Base-by-base conservation (phyloP, 2,329 filamentous ascomycete genomes). In the Trichoderma aggressivum region DNA sequence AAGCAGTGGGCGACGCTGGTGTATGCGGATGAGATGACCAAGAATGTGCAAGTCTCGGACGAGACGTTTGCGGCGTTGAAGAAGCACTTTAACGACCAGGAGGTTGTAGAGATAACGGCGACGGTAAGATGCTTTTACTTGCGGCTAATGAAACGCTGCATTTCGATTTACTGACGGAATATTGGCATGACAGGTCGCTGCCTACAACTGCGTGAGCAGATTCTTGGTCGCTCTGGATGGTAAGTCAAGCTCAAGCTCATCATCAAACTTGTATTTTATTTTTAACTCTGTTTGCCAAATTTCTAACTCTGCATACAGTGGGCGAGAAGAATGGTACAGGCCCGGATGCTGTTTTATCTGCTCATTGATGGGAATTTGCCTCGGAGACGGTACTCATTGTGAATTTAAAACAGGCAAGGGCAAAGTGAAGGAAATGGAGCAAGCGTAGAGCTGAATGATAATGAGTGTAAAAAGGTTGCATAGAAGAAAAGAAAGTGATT, bases 1-100 rank as follows among this genome's bases (percentile, higher is more conserved):
- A 85, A 83, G 78, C 89, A 94, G 81, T 89, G 88, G 84, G 90
- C 89, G 0, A 91, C 93, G 39, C 79, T 95, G 68, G 83, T 86
- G 59, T 94, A 94, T 79, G 87, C 93, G 21, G 93, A 97, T 82
- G 92, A 93, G 79, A 97, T 97, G 92, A 97, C 94, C 63, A 84
- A 89, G 74, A 87, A 88, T 58, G 90, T 95, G 0, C 83, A 86
- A 65, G 93, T 97, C 7, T 80, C 83, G 14, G 91, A 96, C 62
- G 86, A 83, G 71, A 87, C 92, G 1, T 95, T 95, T 81, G 87
- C 79, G 34, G 81, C 82, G 75, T 74, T 97, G 74, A 91, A 86
- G 81, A 79, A 74, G 14, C 77, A 86, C 43, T 94, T 94, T 74
- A 85, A 78, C 28, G 91, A 94, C 73, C 85, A 87, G 77, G 91